These are phyloP conservation scores for Lecanicillium sp. DNA, from an alignment of 2,329 filamentous ascomycete species.

Conservation along the genomic window DNA sequence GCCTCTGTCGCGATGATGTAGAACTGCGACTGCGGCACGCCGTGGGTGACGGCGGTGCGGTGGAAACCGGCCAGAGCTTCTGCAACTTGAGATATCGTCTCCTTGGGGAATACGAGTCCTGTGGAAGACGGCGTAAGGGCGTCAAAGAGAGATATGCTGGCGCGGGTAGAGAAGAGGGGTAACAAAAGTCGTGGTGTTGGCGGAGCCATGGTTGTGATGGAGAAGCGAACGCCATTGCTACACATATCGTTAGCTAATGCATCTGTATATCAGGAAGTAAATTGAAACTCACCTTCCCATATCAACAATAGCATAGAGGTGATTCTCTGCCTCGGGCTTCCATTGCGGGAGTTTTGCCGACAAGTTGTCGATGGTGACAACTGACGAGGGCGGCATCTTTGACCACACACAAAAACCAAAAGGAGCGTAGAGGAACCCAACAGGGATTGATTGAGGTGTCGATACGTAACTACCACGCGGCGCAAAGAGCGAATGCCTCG, in stretches of 20 bases:
- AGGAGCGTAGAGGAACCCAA: too few species aligned
- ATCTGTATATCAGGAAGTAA: too few species aligned
- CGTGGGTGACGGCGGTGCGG: conserved; percentile 60
- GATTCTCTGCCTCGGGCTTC: conserved; percentile 35
- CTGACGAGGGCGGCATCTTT: conserved; percentile 27
- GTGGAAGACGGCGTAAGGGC: conserved; percentile 50
- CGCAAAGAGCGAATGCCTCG: too few species aligned
- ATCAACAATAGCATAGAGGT: conserved; percentile 50
- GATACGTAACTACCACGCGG: too few species aligned
- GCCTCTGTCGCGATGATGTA: conserved; percentile 82
- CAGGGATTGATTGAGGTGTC: too few species aligned
- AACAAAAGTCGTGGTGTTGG: conserved; percentile 63
- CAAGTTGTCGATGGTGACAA: conserved; percentile 46
- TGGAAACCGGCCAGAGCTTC: conserved; percentile 63
- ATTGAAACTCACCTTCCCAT: conserved; percentile 43
- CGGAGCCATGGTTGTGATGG: conserved; percentile 72
- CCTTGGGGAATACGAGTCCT: conserved; percentile 35
- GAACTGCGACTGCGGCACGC: conserved; percentile 57
- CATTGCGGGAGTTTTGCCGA: conserved; percentile 40
- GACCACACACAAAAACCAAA: too few species aligned
- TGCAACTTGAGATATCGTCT: conserved; percentile 60
- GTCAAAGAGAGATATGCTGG: conserved; percentile 80
- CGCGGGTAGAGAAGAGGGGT: conserved; percentile 71
- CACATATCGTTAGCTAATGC: conserved; percentile 5
- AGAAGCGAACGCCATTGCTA: conserved; percentile 91